Percentiles rank a stretch among this genome's conserved stretches.
phyloP scores from a whole-genome alignment of 257 asterid species.

The Thymus mandschuricus region DNA sequence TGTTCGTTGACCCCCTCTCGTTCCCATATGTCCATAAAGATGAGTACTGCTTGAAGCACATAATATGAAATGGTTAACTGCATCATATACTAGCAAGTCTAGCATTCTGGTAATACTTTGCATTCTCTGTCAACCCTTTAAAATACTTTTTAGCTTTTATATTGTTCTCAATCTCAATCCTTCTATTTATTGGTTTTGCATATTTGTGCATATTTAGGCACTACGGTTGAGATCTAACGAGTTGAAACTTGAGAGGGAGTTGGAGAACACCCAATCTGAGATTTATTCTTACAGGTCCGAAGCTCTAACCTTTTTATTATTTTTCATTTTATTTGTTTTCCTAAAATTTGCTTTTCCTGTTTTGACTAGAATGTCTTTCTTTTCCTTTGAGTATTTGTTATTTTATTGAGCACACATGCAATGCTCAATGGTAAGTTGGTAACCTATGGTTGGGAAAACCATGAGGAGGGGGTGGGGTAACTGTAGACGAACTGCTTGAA shows the following conservation, averaged over 20 bases:
- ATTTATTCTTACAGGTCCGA: conserved; percentile 71
- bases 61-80: background rate
- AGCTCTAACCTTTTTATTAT: conserved; percentile 17
- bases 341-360: background rate
- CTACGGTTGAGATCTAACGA: conserved; percentile 95
- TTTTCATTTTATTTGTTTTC: conserved; percentile 27
- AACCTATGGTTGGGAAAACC: background rate
- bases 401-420: background rate
- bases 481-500: background rate
- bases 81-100: conserved; percentile 1
- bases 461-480: background rate
- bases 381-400: background rate
- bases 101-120: background rate
- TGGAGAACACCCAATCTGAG: conserved; percentile 75
- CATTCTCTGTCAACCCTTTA: conserved; percentile 17
- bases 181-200: conserved; percentile 12
- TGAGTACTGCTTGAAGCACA: background rate
- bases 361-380: background rate
- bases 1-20: background rate
- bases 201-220: conserved; percentile 52
- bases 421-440: background rate
- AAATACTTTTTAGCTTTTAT: conserved; percentile 11
- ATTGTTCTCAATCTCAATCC: background rate
- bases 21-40: background rate
- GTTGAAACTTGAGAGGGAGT: conserved; percentile 84